Base-by-base conservation (phyloP, 2,329 filamentous ascomycete species). In the Ophiostoma pallidulum region DNA sequence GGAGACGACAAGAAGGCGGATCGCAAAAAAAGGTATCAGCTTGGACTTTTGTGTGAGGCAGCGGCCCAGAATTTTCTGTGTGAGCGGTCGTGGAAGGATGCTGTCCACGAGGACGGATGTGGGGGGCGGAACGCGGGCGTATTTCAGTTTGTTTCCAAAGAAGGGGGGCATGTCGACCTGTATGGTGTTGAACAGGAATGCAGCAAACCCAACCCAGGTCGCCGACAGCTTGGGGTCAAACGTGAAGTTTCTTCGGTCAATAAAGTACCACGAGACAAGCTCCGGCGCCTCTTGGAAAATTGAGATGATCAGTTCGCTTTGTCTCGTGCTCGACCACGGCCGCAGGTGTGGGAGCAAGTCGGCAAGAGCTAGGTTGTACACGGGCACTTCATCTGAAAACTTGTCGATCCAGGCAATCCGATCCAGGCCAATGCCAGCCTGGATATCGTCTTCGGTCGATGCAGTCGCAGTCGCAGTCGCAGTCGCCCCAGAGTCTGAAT, bases 191-290 rank as follows among this genome's bases (percentile, higher is more conserved):
- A 94, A 94, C 5, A 98, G 67, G 53, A 97, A 87, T 0, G 89
- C 81, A 0, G 89, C 88, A 61, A 94, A 95, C 36, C 91, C 90
- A 56, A 97, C 86, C 92, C 92, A 98, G 0, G 89, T 92, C 38
- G 89, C 82, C 3, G 89, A 92, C 5, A 94, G 73, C 60, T 95
- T 97, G 0, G 92, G 90, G 36, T 97, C 90, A 53, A 94, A 88
- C 0, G 82, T 79, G 58, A 97, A 92, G 46, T 82, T 78, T 51
- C 77, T 81, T 59, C 88, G 90, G 60, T 78, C 82, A 37, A 80
- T 72, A 60, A 95, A 97, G 62, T 94, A 98, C 58, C 89, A 82
- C 37, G 88, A 84, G 2, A 94, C 78, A 3, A 97, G 73, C 64
- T 97, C 92, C 1, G 94, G 91, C 0, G 84, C 86, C 8, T 78